Evolutionary conservation across 1,284 basidiomycete genomes (phyloP), one percentile per base, ranked within the genome.

Genomic region (Ceratobasidium sp.): DNA sequence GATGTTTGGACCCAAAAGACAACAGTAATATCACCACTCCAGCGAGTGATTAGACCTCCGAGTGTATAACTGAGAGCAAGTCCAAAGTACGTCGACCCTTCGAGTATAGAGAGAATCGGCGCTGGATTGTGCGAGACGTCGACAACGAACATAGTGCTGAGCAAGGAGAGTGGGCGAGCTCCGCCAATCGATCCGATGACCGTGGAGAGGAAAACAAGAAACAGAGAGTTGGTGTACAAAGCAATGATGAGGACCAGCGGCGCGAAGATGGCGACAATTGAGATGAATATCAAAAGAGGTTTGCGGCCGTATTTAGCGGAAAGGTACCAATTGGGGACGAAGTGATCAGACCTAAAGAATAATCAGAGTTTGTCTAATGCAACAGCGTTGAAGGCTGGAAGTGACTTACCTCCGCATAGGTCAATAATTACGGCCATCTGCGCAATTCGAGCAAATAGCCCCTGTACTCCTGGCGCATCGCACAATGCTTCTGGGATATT

Each of bases 91-190:
- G 53, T 31, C n/a, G 49, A 65, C 2, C 60, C 49, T 31, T 65
- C 60, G 35, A 65, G 60, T 29, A 65, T 27, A 17, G 49, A 65
- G 13, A 65, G 60, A 27, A 65, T 25, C 22, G 49, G 49, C 7
- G 17, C 49, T 20, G 60, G 60, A 35, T 65, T 27, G 31, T 32
- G 12, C n/a, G 60, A 15, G 25, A 38, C 25, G 22, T 65, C 60
- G 12, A 65, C 60, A 8, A 65, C 13, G 31, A 65, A 52, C 60
- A 65, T 65, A 29, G 60, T 53, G 35, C 47, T 53, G 20, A 65
- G 49, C 8, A 53, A 20, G 10, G 15, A 20, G 34, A 53, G 27
- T 31, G 52, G 60, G 3, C 49, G 60, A 31, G 60, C 32, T 8
- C 60, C 60, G 32, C 29, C 60, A 13, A 65, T 25, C 22, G 60